Conservation (phyloP, 2,329 filamentous ascomycete species). For the Sporothrix humicola region DNA sequence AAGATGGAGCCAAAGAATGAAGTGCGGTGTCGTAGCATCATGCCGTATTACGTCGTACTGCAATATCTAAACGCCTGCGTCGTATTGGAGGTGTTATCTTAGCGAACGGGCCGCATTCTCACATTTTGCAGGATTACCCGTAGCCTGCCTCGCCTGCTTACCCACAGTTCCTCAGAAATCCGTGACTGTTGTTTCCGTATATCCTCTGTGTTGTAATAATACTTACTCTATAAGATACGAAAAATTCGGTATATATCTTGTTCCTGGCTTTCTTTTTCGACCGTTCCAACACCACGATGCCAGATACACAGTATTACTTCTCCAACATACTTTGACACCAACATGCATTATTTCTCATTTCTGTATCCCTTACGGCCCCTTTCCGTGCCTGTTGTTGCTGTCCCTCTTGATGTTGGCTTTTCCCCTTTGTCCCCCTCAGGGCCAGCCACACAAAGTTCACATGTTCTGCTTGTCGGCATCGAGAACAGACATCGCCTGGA, state of each 20-base stretch:
- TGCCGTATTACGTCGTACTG: background rate
- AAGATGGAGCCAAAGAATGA: background rate
- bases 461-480: background rate
- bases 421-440: background rate
- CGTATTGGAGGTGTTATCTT: background rate
- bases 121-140: background rate
- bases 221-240: no score
- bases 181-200: no score
- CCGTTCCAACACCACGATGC: background rate
- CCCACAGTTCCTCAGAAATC: background rate
- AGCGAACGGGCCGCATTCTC: background rate
- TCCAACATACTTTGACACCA: background rate
- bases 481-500: background rate
- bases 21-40: background rate
- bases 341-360: background rate
- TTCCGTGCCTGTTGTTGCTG: background rate
- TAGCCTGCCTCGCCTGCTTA: background rate
- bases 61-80: constrained; percentile 8
- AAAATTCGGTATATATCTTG: no score
- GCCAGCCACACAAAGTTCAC: background rate
- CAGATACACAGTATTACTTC: background rate
- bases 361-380: background rate
- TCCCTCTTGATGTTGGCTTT: background rate
- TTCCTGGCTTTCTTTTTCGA: background rate
- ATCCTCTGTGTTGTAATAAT: no score